Percentiles rank a stretch among this genome's conserved stretches.
phyloP scores from a whole-genome alignment of 2,329 filamentous ascomycete genomes.

The Teratosphaeria pseudoeucalypti region DNA sequence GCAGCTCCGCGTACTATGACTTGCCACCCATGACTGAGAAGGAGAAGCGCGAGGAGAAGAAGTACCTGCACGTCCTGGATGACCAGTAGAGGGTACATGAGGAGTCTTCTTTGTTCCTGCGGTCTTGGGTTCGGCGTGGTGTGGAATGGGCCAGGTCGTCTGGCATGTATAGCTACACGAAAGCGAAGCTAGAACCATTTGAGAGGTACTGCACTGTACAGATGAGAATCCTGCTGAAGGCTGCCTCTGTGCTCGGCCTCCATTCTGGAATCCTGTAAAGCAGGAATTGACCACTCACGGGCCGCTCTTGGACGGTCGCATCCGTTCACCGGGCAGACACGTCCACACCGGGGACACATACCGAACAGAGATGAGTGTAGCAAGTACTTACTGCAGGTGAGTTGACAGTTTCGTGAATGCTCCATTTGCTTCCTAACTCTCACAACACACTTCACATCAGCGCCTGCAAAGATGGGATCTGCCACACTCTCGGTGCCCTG shows the following conservation, averaged over 20 bases:
- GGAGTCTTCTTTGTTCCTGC: neutral
- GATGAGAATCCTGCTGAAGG: neutral
- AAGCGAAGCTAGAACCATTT: neutral
- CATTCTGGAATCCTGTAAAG: no score
- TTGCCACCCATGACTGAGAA: slow-evolving; percentile 88
- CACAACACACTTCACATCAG: neutral
- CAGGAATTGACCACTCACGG: no score
- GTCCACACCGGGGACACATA: no score
- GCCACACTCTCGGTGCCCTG: neutral
- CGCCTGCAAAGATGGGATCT: neutral
- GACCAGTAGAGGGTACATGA: slow-evolving; percentile 52
- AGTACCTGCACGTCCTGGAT: slow-evolving; percentile 90
- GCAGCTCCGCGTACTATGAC: slow-evolving; percentile 81
- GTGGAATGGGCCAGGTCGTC: neutral
- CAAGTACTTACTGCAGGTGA: no score
- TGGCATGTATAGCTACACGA: neutral
- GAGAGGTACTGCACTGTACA: neutral
- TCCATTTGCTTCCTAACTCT: neutral
- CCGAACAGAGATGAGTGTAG: no score
- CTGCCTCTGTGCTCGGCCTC: no score
- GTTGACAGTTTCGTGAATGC: neutral
- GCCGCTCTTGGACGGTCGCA: no score
- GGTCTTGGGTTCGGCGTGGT: neutral
- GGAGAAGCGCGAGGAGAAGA: slow-evolving; percentile 89
- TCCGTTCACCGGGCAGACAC: no score